Evolutionary conservation across 148 eudicot genomes (phyloP).

Genomic region (Vaccinium myrtillus): DNA sequence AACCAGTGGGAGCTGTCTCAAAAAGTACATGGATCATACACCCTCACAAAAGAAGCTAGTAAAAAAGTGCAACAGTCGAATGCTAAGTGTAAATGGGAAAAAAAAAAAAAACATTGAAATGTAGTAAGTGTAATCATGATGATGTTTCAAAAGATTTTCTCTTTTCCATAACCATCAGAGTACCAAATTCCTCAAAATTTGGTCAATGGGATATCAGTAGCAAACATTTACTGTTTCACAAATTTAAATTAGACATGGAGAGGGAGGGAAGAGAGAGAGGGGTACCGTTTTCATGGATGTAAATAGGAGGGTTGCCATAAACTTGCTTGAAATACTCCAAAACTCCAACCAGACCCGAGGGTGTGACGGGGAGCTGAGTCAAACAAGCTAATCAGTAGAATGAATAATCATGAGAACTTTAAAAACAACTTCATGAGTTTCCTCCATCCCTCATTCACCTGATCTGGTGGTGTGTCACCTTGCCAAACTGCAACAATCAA

Average conservation of each 20-base stretch:
- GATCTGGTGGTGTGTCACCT: slow-evolving; percentile 8
- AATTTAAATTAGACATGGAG: slow-evolving; percentile 25
- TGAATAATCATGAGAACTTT: neutral
- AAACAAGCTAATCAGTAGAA: slow-evolving; percentile 11
- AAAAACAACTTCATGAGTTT: neutral
- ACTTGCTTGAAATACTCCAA: slow-evolving; percentile 46
- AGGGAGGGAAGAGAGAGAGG: slow-evolving; percentile 11
- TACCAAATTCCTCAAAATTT: neutral
- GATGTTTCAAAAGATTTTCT: neutral
- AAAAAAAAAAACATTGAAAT: neutral
- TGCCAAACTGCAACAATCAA: neutral
- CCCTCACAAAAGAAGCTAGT: neutral
- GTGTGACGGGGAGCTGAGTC: slow-evolving; percentile 26
- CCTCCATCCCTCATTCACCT: slow-evolving; percentile 9
- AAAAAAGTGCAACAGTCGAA: neutral
- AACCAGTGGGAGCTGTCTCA: neutral
- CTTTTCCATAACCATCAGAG: neutral
- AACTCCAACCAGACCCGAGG: slow-evolving; percentile 32
- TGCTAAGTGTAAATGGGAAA: neutral
- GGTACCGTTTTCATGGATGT: slow-evolving; percentile 49
- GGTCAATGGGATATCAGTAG: slow-evolving; percentile 21
- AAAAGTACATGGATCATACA: neutral
- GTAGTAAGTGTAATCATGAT: neutral
- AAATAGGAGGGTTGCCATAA: slow-evolving; percentile 47
- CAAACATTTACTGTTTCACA: neutral